Evolutionary conservation across 2,329 filamentous ascomycete genomes (phyloP).

Genomic region (Incumbomyces delicatus): DNA sequence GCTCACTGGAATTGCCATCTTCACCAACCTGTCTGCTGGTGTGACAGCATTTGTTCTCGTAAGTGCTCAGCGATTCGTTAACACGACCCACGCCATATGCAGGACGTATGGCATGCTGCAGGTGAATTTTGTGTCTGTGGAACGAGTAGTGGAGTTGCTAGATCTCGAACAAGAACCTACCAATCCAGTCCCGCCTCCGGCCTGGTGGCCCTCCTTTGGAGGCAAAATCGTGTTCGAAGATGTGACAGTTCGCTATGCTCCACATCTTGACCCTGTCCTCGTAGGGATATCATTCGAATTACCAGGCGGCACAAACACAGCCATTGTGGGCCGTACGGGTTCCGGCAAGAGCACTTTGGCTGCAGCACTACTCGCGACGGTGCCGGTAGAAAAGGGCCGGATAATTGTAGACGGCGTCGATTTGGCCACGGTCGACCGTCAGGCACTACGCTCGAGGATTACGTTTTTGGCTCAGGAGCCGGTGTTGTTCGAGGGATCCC

Average conservation of each 20-base stretch:
- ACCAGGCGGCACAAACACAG: conserved; percentile 66
- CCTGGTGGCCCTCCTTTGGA: conserved; percentile 63
- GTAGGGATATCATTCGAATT: conserved; percentile 61
- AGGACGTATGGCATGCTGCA: conserved; percentile 74
- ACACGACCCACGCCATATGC: conserved; percentile 63
- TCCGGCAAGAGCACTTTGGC: conserved; percentile 75
- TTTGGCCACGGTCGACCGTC: conserved; percentile 48
- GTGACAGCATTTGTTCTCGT: conserved; percentile 76
- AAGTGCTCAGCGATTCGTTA: conserved; percentile 55
- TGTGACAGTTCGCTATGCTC: conserved; percentile 70
- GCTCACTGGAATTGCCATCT: conserved; percentile 64
- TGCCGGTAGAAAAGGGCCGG: conserved; percentile 42
- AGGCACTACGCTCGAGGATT: conserved; percentile 51
- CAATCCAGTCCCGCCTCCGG: conserved; percentile 59
- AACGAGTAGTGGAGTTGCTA: conserved; percentile 73
- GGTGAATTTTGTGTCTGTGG: conserved; percentile 85
- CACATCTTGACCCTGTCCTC: conserved; percentile 64
- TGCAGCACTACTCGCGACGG: conserved; percentile 48
- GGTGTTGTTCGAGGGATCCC: conserved; percentile 52
- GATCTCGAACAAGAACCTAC: conserved; percentile 65
- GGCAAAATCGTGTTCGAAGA: conserved; percentile 67
- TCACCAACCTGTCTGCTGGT: conserved; percentile 64
- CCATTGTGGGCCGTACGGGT: conserved; percentile 68
- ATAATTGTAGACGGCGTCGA: conserved; percentile 54
- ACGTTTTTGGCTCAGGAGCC: conserved; percentile 61